These are phyloP conservation scores for Leonotis leonurus DNA, from an alignment of 257 asterid genomes.

Conservation along the genomic window DNA sequence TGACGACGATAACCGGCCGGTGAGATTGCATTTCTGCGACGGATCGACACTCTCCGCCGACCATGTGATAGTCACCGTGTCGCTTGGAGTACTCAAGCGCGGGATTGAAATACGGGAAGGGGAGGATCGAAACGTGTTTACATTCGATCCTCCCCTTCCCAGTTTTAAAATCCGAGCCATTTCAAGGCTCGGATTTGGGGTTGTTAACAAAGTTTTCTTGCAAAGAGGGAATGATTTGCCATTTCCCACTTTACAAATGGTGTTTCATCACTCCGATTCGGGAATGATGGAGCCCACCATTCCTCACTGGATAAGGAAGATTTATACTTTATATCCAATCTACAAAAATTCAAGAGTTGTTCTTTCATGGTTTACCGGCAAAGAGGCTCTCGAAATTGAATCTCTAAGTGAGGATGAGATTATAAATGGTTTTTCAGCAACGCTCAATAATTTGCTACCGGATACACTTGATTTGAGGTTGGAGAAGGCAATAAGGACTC, in stretches of 20 bases:
- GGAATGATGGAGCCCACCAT: constrained; percentile 29
- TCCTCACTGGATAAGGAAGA: constrained; percentile 68
- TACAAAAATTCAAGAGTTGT: constrained; percentile 40
- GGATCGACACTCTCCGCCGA: constrained; percentile 54
- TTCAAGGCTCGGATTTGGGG: constrained; percentile 69
- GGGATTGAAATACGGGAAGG: too few relatives aligned
- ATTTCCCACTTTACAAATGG: constrained; percentile 60
- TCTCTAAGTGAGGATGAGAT: constrained; percentile 50
- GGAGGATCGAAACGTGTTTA: constrained; percentile 30
- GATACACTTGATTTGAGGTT: constrained; percentile 12
- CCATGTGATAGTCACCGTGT: constrained; percentile 75
- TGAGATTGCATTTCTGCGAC: constrained; percentile 57
- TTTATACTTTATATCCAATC: constrained; percentile 45
- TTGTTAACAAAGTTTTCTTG: constrained; percentile 68
- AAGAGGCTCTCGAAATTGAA: constrained; percentile 70
- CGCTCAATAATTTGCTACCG: constrained; percentile 39
- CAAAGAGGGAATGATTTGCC: constrained; percentile 6
- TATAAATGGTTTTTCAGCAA: constrained; percentile 41
- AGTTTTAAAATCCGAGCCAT: constrained; percentile 44
- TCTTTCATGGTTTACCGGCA: constrained; percentile 70
- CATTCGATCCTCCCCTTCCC: constrained; percentile 67
- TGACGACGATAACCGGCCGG: constrained; percentile 30
- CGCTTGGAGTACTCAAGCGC: constrained; percentile 67
- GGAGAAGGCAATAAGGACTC: constrained; percentile 41
- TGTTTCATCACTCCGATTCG: constrained; percentile 35